These are phyloP conservation scores for Solanum appendiculatum DNA, from an alignment of 257 asterid species.

Conservation along the genomic window DNA sequence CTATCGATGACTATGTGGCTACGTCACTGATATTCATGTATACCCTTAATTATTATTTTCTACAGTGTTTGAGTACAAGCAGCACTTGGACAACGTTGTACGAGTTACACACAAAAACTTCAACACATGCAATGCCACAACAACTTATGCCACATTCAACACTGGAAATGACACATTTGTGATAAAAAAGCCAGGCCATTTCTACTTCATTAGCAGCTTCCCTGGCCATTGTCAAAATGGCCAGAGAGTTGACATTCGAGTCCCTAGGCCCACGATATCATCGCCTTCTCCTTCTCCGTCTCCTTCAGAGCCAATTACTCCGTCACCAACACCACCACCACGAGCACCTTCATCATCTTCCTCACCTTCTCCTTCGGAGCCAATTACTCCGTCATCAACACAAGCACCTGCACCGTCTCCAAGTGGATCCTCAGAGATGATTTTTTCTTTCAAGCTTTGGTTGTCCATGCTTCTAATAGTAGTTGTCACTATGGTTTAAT, in stretches of 20 bases:
- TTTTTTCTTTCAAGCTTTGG: neutral
- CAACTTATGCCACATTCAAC: slow-evolving; percentile 13
- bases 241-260: slow-evolving; percentile 48
- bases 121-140: slow-evolving; percentile 34
- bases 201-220: slow-evolving; percentile 37
- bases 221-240: slow-evolving; percentile 46
- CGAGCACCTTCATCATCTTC: neutral
- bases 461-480: neutral
- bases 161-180: slow-evolving; percentile 44
- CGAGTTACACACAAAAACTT: slow-evolving; percentile 42
- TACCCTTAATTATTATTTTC: neutral
- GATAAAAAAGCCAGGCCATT: slow-evolving; percentile 32
- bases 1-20: neutral
- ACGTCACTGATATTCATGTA: neutral
- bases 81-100: slow-evolving; percentile 32
- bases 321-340: neutral
- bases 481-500: neutral
- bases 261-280: neutral
- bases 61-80: slow-evolving; percentile 47
- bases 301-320: neutral
- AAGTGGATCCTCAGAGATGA: neutral
- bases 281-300: neutral
- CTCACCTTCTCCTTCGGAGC: neutral
- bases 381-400: neutral
- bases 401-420: neutral